Evolutionary conservation across 345 rosid genomes (phyloP), one percentile per base, ranked within the genome.

Genomic region (Toxicodendron radicans): DNA sequence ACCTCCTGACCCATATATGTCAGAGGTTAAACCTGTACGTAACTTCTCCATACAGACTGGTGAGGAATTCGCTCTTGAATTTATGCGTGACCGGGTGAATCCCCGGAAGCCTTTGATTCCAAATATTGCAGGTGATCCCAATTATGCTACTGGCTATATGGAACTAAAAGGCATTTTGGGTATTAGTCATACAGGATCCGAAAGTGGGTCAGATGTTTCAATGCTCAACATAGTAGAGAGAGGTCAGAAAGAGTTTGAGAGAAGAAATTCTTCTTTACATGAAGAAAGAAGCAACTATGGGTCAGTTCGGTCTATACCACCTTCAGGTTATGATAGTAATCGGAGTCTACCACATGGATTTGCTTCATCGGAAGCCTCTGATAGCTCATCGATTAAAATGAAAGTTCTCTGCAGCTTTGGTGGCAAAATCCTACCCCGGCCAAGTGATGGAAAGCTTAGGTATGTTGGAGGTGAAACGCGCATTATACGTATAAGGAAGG

Each of bases 391-490:
- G 43, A 73, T 73, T 53, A 90, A 79, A 80, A 79, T 89, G 84
- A 94, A 91, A 85, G 81, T 89, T 66, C 92, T 92, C 21, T 94
- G 97, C 84, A 94, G 98, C 81, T 92, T 88, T 74, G 91, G 97
- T 52, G 98, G 98, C 57, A 92, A 83, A 78, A 83, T 94, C 75
- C 79, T 94, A 5, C 96, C 95, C 66, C 87, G 98, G 54, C 98
- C 98, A 30, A 86, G 96, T 73, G 98, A 94, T 84, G 87, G 94
- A 72, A 91, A 85, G 84, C 95, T 92, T 27, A 83, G 98, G 73
- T 92, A 94, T 74, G 97, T 92, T 79, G 98, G 98, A 74, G 97
- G 98, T 43, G 89, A 89, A 41, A 94, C 97, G 10, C 94, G 82
- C 45, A 87, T 94, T 30, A 78, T 94, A 56, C 76, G 91, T 63